Percentiles rank a stretch among this genome's conserved stretches.
Evolutionary conservation across 1,284 basidiomycete genomes (phyloP).

Genomic region (Takashimella koratensis): DNA sequence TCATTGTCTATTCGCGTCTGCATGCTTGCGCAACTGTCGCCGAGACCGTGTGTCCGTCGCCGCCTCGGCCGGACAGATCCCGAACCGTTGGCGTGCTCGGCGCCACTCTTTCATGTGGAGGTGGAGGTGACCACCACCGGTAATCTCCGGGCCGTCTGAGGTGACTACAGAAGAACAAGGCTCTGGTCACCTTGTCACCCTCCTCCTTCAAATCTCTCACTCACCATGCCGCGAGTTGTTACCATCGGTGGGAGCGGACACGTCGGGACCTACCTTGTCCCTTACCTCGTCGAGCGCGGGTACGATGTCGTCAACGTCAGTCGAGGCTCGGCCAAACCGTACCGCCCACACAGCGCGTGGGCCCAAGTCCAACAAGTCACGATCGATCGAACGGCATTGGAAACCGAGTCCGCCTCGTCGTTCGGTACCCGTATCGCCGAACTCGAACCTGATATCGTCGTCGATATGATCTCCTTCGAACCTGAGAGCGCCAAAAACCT

Average conservation of each 20-base stretch:
- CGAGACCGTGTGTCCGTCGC: too few relatives aligned
- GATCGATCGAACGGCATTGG: slow-evolving; percentile 5
- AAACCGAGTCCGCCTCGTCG: background rate
- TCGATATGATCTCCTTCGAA: slow-evolving; percentile 10
- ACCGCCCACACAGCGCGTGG: slow-evolving; percentile 5
- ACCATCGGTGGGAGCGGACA: slow-evolving; percentile 7
- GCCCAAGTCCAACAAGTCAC: slow-evolving; percentile 2
- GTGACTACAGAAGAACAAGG: too few relatives aligned
- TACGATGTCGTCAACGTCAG: slow-evolving; percentile 10
- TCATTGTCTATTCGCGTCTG: too few relatives aligned
- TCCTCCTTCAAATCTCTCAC: too few relatives aligned
- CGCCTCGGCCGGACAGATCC: too few relatives aligned
- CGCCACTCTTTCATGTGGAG: too few relatives aligned
- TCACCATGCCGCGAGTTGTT: slow-evolving; percentile 3
- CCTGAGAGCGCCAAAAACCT: background rate
- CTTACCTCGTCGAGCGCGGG: slow-evolving; percentile 2
- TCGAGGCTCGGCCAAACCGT: slow-evolving; percentile 7
- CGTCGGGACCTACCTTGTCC: slow-evolving; percentile 4
- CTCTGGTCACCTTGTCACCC: too few relatives aligned
- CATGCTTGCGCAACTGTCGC: too few relatives aligned
- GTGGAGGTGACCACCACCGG: too few relatives aligned
- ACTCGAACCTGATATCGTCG: slow-evolving; percentile 8
- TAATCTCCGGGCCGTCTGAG: too few relatives aligned
- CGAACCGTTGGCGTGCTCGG: too few relatives aligned
- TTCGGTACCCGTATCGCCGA: slow-evolving; percentile 3